These are phyloP conservation scores for Verticillium tricorpus DNA, from an alignment of 2,329 filamentous ascomycete genomes.

Conservation along the genomic window DNA sequence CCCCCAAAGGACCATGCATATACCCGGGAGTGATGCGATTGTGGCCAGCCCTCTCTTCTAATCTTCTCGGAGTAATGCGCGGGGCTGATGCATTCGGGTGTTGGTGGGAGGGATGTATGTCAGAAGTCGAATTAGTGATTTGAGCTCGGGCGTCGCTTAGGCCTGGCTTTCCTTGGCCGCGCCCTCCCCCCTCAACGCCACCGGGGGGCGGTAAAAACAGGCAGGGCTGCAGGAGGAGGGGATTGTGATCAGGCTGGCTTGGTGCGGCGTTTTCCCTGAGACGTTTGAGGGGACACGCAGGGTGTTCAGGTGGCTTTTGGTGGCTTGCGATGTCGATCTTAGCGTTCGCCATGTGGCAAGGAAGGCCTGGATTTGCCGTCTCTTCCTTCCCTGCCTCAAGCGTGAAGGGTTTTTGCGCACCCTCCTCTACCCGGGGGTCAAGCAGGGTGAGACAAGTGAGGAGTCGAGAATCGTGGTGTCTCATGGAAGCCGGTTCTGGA, in stretches of 20 bases:
- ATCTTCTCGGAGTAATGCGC: too few relatives aligned
- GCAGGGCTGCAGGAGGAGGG: neutral
- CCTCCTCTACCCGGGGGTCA: too few relatives aligned
- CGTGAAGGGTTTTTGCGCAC: too few relatives aligned
- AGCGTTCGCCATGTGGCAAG: neutral
- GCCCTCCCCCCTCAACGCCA: neutral
- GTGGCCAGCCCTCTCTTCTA: too few relatives aligned
- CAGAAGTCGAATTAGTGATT: neutral
- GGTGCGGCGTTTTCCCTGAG: neutral
- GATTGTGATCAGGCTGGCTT: neutral
- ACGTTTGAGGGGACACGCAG: neutral
- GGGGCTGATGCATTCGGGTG: neutral
- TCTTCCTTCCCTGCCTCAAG: neutral
- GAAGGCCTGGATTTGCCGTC: neutral
- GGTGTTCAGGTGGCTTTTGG: neutral
- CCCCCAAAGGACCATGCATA: too few relatives aligned
- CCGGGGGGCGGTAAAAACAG: neutral
- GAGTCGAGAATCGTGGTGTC: neutral
- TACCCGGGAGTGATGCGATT: too few relatives aligned
- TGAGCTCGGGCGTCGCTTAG: neutral
- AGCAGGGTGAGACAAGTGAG: neutral
- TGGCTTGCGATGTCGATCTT: neutral
- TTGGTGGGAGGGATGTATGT: neutral
- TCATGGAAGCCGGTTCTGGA: neutral
- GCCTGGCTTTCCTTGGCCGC: neutral